These are phyloP conservation scores for Tausonia pullulans DNA, from an alignment of 1,284 basidiomycete species.

Conservation along the genomic window DNA sequence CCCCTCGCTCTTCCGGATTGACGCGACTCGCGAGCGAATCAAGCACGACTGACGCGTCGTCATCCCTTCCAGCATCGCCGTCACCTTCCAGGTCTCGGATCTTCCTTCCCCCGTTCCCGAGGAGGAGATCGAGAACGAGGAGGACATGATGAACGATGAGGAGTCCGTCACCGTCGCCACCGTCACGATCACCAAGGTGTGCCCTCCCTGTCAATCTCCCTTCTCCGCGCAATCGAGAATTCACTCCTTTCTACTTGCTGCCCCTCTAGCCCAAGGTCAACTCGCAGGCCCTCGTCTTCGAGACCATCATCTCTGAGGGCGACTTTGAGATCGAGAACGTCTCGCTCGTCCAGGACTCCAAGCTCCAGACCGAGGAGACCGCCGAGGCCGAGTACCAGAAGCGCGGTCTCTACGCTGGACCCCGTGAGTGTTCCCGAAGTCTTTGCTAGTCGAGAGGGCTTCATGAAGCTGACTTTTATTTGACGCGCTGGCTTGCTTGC, in stretches of 20 bases:
- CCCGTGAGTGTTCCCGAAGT: background rate
- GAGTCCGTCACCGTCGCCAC: background rate
- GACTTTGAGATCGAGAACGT: slow-evolving; percentile 11
- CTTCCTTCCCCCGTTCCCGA: background rate
- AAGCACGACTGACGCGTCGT: background rate
- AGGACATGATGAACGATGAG: slow-evolving; percentile 1
- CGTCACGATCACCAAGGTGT: slow-evolving; percentile 7
- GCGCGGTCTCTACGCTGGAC: slow-evolving; percentile 8
- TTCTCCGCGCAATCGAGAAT: background rate
- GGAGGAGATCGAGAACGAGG: slow-evolving; percentile 8
- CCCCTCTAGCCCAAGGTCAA: background rate
- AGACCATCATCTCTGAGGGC: slow-evolving; percentile 3
- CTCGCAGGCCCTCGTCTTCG: slow-evolving; percentile 1
- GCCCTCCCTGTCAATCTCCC: too few species aligned
- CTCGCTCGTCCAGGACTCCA: slow-evolving; percentile 4
- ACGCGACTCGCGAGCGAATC: background rate
- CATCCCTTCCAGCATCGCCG: slow-evolving; percentile 4
- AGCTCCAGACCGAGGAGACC: background rate
- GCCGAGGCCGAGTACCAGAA: slow-evolving; percentile 1
- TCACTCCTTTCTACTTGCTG: background rate
- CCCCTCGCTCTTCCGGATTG: background rate
- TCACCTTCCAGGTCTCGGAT: background rate
- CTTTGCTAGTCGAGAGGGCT: background rate
- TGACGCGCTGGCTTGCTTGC: background rate
- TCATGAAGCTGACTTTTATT: background rate